Percentiles rank a stretch among this genome's conserved stretches.
Evolutionary conservation across 805 yeast genomes (phyloP).

Genomic region (Candida namnaoensis): DNA sequence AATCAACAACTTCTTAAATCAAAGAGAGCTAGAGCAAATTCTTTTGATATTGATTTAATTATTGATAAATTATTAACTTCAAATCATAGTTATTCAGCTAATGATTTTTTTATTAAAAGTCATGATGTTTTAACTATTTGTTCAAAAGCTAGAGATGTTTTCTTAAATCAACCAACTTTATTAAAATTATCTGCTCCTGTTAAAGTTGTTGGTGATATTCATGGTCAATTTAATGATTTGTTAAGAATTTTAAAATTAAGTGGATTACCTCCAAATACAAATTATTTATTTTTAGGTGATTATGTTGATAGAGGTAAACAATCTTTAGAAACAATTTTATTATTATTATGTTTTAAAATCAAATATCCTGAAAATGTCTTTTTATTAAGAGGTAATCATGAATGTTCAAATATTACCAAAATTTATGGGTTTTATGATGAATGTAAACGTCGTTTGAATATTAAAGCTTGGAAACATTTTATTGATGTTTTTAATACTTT

Average conservation of each 20-base stretch:
- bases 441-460: constrained; percentile 87
- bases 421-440: constrained; percentile 98
- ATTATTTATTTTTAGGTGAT: constrained; percentile 89
- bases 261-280: constrained; percentile 94
- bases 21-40: constrained; percentile 7
- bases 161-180: constrained; percentile 56
- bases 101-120: constrained; percentile 37
- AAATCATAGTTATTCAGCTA: constrained; percentile 25
- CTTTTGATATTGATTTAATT: constrained; percentile 49
- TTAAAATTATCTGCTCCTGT: constrained; percentile 52
- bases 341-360: constrained; percentile 86
- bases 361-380: constrained; percentile 96
- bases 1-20: not conserved
- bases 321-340: constrained; percentile 82
- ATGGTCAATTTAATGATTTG: constrained; percentile 91
- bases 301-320: constrained; percentile 98
- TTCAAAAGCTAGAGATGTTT: constrained; percentile 48
- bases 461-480: constrained; percentile 90
- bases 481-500: constrained; percentile 92
- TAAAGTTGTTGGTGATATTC: constrained; percentile 87
- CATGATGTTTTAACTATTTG: constrained; percentile 51
- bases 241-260: constrained; percentile 88
- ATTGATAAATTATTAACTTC: constrained; percentile 50
- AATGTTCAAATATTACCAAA: constrained; percentile 93
- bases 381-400: constrained; percentile 90